Evolutionary conservation across 2,329 filamentous ascomycete genomes (phyloP), one percentile per base, ranked within the genome.

Genomic region (Claviceps monticola): DNA sequence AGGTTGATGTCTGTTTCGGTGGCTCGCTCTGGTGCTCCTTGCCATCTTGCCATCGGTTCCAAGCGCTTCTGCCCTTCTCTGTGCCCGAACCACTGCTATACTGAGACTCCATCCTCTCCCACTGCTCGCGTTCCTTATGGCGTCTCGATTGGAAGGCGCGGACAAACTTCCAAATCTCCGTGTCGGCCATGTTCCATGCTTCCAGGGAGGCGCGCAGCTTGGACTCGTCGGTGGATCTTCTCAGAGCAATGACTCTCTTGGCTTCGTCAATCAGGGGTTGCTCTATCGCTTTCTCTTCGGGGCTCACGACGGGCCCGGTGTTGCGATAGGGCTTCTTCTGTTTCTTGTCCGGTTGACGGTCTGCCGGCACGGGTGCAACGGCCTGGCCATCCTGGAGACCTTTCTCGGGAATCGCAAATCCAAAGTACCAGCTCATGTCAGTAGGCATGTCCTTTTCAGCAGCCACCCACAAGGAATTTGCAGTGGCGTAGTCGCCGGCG

Each of bases 391-490:
- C 71, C 42, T 74, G 66, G 4, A 76, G 71, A 11, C 71, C 68
- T 19, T 72, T 68, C 46, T 74, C 73, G 1, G 90, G 87, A 9
- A 96, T 75, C 14, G 75, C 72, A 66, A 97, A 97, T 51, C 91
- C 93, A 63, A 97, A 88, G 58, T 84, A 78, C 88, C 89, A 97
- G 62, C 91, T 84, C 2, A 95, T 71, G 57, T 93, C 85, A n/a
- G 76, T 66, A 3, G 84, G 80, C 7, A 83, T 68, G 16, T 71
- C 68, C 44, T 71, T 70, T 60, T 84, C 79, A n/a, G 87, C 86
- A 0, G 83, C 84, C 19, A 95, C 71, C 90, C 90, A 96, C 19
- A 96, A 72, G 0, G 83, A 82, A 57, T 80, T 81, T 0, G 80
- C 73, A 1, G 75, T 70, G 16, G 78, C 78, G 53, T 76, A 75